These are phyloP conservation scores for Austroboletus eburneus DNA, from an alignment of 768 basidiomycete species.

Conservation along the genomic window DNA sequence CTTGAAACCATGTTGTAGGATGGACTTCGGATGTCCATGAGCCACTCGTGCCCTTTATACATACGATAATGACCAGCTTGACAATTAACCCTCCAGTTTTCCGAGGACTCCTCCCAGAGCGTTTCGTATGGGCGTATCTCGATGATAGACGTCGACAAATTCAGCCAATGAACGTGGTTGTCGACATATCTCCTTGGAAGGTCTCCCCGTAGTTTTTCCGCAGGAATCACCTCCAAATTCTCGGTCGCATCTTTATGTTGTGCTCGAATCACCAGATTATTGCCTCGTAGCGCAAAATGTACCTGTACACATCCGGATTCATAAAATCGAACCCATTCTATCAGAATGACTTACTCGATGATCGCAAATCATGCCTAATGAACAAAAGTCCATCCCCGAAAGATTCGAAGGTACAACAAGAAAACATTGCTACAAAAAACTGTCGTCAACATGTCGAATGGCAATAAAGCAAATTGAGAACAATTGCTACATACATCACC, in stretches of 20 bases:
- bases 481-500: slow-evolving; percentile 3
- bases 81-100: slow-evolving; percentile 11
- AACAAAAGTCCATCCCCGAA: slow-evolving; percentile 14
- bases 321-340: neutral
- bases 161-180: neutral
- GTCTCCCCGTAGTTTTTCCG: slow-evolving; percentile 6
- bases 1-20: slow-evolving; percentile 16
- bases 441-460: neutral
- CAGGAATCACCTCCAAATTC: slow-evolving; percentile 15
- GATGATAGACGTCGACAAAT: neutral
- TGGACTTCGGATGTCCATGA: slow-evolving; percentile 20
- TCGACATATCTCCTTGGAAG: slow-evolving; percentile 19
- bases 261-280: slow-evolving; percentile 10
- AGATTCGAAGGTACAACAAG: slow-evolving; percentile 7
- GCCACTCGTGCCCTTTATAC: neutral
- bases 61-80: neutral
- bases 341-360: slow-evolving; percentile 6
- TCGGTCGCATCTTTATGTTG: neutral
- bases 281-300: slow-evolving; percentile 6
- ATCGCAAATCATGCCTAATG: slow-evolving; percentile 2
- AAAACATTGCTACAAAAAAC: neutral
- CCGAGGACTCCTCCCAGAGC: neutral
- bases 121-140: slow-evolving; percentile 1
- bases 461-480: neutral
- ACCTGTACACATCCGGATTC: slow-evolving; percentile 3